Base-by-base conservation (phyloP, 371 early-diverging fungal genomes). In the Capillidium rhysosporum region DNA sequence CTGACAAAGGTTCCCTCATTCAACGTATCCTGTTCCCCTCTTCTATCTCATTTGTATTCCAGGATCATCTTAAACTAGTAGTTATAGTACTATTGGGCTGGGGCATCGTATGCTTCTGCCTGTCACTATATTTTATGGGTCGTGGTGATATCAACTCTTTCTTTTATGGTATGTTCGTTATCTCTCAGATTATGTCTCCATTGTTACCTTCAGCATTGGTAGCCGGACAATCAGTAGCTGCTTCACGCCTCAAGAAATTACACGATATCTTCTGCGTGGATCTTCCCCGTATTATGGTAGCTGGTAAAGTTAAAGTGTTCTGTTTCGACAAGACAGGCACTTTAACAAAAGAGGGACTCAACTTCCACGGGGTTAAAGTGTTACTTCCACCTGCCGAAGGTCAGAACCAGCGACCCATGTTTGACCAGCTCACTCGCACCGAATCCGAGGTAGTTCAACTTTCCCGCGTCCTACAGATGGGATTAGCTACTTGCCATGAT, bases 271-370 rank as follows among this genome's bases (percentile, higher is more conserved):
- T 70, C 41, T 84, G 83, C 48, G 80, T 84, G 12, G 86, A 86
- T 56, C 68, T 82, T 28, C 71, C 73, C 30, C 69, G 93, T 38
- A 86, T 92, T 57, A 77, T 85, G 56, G 65, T 67, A 44, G 67
- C 73, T 29, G 61, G 63, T 55, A 56, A 56, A 41, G 64, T 93
- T 44, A 86, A 92, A 68, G 76, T 92, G 26, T 89, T 92, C 57
- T 92, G 91, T 61, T 95, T 90, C 68, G 87, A 86, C 67, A 86
- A 86, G 64, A 86, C 87, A 0, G 87, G 87, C 14, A 86, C 87
- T 0, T 53, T 86, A 52, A 86, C 87, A 1, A 65, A 48, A 25
- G 56, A 56, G 29, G 56, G 56, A 40, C 40, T 56, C 2, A 38
- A 56, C 39, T 49, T 45, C 43, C 45, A 56, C 23, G 56, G 56